phyloP scores from a whole-genome alignment of 2,329 filamentous ascomycete genomes.

The Catunica adiposa region DNA sequence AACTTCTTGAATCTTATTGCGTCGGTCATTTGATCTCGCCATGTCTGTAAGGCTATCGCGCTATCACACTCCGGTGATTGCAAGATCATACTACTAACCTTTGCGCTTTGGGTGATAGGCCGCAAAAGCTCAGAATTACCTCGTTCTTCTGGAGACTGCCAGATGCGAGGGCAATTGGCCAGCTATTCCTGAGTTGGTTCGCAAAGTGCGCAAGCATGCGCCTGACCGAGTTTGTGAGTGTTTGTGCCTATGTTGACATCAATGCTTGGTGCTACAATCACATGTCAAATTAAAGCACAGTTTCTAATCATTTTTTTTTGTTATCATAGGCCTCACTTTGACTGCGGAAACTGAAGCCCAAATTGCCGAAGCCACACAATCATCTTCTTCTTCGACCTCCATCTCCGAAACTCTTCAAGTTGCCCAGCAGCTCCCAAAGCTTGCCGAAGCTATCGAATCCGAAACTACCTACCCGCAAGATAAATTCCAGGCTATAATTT shows the following conservation, averaged over 20 bases:
- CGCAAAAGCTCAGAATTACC: constrained; percentile 65
- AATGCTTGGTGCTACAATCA: constrained; percentile 5
- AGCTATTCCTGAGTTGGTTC: constrained; percentile 69
- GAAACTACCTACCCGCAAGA: constrained; percentile 40
- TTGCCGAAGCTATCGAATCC: constrained; percentile 40
- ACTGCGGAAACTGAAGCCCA: constrained; percentile 54
- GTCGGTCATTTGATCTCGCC: background rate
- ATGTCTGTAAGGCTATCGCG: constrained; percentile 13
- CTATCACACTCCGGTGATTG: background rate
- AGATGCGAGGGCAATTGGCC: constrained; percentile 81
- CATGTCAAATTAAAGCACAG: background rate
- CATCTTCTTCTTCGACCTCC: constrained; percentile 27
- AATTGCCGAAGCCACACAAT: constrained; percentile 36
- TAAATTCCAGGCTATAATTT: constrained; percentile 64
- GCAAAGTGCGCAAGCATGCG: constrained; percentile 90
- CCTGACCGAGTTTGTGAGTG: constrained; percentile 64
- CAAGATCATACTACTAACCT: background rate
- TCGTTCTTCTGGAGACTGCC: constrained; percentile 66
- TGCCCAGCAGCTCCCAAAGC: constrained; percentile 30
- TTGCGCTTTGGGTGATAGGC: background rate
- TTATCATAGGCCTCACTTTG: constrained; percentile 44
- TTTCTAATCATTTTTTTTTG: constrained; percentile 13
- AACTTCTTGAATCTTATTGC: background rate
- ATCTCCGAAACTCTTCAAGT: constrained; percentile 31
- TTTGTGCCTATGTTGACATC: constrained; percentile 7